Percentiles rank a stretch among this genome's conserved stretches.
Conservation (phyloP, 106 monocot species). For the Dioscorea dumetorum region DNA sequence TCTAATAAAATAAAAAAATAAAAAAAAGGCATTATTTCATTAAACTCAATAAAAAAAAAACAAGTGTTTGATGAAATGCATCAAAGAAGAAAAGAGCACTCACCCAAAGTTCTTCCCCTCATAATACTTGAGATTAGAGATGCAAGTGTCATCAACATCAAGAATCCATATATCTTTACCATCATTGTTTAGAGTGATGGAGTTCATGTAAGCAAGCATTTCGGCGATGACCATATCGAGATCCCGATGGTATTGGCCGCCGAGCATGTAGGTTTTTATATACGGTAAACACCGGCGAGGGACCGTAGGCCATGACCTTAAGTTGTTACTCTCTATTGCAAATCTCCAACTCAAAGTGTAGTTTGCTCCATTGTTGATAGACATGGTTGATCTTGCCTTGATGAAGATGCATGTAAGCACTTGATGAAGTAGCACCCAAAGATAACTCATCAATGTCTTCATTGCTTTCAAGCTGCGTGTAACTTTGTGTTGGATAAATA, state of each 20-base stretch:
- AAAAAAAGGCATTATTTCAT: neutral
- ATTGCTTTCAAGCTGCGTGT: no score
- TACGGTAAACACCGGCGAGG: slow-evolving; percentile 26
- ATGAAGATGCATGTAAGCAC: no score
- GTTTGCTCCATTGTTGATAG: neutral
- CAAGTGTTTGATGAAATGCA: neutral
- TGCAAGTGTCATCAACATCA: slow-evolving; percentile 58
- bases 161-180: slow-evolving; percentile 47
- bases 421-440: no score
- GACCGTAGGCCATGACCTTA: slow-evolving; percentile 18
- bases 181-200: slow-evolving; percentile 8
- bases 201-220: slow-evolving; percentile 13
- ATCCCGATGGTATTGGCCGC: slow-evolving; percentile 32
- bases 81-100: neutral
- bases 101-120: slow-evolving; percentile 29
- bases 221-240: slow-evolving; percentile 13
- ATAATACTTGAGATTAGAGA: slow-evolving; percentile 45
- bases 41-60: neutral
- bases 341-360: slow-evolving; percentile 43
- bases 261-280: slow-evolving; percentile 41
- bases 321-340: slow-evolving; percentile 31
- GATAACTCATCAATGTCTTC: no score
- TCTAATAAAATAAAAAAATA: slow-evolving; percentile 2
- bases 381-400: neutral
- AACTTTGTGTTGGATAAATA: no score